Evolutionary conservation across 495 filamentous ascomycete genomes (phyloP).

Genomic region (Penicillium ucsense): DNA sequence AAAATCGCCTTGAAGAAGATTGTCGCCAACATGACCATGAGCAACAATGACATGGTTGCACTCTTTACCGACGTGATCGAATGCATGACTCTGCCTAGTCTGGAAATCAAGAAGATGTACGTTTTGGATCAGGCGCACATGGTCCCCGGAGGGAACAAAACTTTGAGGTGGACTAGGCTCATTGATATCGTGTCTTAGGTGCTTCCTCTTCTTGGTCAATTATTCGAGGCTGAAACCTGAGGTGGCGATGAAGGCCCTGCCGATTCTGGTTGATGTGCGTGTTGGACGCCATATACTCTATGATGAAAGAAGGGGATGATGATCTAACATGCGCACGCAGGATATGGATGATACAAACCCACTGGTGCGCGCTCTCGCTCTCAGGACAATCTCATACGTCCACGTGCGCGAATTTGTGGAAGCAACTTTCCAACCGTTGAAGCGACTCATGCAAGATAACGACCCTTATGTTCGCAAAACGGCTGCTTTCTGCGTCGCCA

Average conservation of each 20-base stretch:
- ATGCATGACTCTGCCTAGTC: conserved; percentile 85
- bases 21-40: conserved; percentile 99
- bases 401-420: conserved; percentile 96
- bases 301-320: background rate
- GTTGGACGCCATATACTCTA: background rate
- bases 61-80: conserved; percentile 90
- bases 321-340: conserved; percentile 32
- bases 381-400: conserved; percentile 95
- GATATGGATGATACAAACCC: conserved; percentile 94
- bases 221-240: conserved; percentile 94
- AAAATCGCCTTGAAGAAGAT: conserved; percentile 99
- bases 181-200: conserved; percentile 48
- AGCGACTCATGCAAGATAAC: conserved; percentile 70
- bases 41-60: conserved; percentile 99
- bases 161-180: background rate
- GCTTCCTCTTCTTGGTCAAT: conserved; percentile 94
- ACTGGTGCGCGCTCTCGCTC: conserved; percentile 81
- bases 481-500: conserved; percentile 91
- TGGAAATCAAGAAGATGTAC: conserved; percentile 99
- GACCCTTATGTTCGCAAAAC: conserved; percentile 99
- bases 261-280: conserved; percentile 70
- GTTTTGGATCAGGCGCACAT: conserved; percentile 11
- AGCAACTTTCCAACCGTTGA: conserved; percentile 75
- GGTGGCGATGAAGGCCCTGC: conserved; percentile 84
- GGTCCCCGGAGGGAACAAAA: background rate